These are phyloP conservation scores for Thinopyrum elongatum DNA, from an alignment of 176 grass and related monocot genomes.

Conservation along the genomic window DNA sequence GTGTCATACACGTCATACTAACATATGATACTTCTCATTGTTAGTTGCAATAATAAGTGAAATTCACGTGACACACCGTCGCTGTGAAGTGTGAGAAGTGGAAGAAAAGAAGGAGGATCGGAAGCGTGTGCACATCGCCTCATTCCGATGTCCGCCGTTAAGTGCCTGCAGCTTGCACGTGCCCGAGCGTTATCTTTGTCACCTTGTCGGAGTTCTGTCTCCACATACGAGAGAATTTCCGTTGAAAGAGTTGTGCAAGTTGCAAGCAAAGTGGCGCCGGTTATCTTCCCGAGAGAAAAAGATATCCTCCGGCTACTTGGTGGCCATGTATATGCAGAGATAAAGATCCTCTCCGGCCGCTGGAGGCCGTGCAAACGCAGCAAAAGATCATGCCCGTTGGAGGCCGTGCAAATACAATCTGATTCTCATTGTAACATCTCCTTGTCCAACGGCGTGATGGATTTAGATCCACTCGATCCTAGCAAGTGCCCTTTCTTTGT, in stretches of 20 bases:
- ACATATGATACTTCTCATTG: too few relatives aligned
- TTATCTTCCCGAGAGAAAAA: neutral
- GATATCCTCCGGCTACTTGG: neutral
- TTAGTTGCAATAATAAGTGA: too few relatives aligned
- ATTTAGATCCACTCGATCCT: neutral
- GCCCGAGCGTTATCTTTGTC: too few relatives aligned
- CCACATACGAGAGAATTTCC: neutral
- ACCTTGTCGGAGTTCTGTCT: too few relatives aligned
- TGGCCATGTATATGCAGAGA: neutral
- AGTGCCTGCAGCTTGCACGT: too few relatives aligned
- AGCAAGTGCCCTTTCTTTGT: neutral
- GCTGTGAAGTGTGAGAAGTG: too few relatives aligned
- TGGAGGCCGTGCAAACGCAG: neutral
- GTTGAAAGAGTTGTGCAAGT: neutral
- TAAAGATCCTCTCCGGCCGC: neutral
- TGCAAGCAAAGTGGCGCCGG: neutral
- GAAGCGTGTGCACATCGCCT: too few relatives aligned
- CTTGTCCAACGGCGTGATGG: neutral
- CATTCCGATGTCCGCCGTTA: too few relatives aligned
- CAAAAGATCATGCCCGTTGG: neutral
- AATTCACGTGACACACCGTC: too few relatives aligned
- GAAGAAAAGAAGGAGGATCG: too few relatives aligned
- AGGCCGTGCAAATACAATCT: constrained; percentile 25
- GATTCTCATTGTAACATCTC: neutral
- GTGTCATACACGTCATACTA: too few relatives aligned